These are phyloP conservation scores for Zygotorulaspora florentina DNA, from an alignment of 805 yeast species.

Conservation along the genomic window DNA sequence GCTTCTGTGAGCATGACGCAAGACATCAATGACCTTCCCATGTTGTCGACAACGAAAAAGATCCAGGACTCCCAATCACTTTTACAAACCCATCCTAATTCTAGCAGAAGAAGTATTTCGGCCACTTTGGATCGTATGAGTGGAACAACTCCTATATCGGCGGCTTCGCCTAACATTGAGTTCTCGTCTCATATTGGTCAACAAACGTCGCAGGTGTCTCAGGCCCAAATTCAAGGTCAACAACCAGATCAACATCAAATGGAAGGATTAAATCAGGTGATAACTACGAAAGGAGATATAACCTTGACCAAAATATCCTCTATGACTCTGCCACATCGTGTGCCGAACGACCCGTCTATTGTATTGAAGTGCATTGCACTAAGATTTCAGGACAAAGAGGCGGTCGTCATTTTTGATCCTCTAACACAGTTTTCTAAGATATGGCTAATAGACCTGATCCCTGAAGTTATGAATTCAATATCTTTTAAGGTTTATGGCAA, in stretches of 20 bases:
- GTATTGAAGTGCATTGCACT: conserved; percentile 20
- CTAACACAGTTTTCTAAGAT: conserved; percentile 43
- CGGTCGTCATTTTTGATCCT: conserved; percentile 51
- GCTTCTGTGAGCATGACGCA: conserved; percentile 15
- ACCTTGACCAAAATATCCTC: conserved; percentile 60
- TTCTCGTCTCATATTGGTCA: conserved; percentile 25
- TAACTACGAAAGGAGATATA: conserved; percentile 54
- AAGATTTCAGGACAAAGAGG: conserved; percentile 52
- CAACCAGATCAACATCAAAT: conserved; percentile 12
- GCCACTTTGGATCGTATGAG: conserved; percentile 32
- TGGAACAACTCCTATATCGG: conserved; percentile 9
- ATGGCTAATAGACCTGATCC: conserved; percentile 38
- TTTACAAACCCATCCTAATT: not conserved
- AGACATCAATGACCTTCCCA: conserved; percentile 4
- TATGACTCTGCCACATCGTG: conserved; percentile 32
- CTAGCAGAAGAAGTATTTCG: conserved; percentile 24
- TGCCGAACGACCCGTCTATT: not conserved
- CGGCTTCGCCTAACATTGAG: conserved; percentile 24
- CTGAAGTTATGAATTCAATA: conserved; percentile 23
- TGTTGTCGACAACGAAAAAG: conserved; percentile 3
- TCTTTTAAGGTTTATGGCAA: conserved; percentile 29
- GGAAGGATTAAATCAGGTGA: conserved; percentile 26
- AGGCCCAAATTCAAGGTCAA: not conserved
- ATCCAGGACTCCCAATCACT: conserved; percentile 6
- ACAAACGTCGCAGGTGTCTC: conserved; percentile 5